phyloP scores from a whole-genome alignment of 2,329 filamentous ascomycete species.

The Cordyceps fumosorosea region DNA sequence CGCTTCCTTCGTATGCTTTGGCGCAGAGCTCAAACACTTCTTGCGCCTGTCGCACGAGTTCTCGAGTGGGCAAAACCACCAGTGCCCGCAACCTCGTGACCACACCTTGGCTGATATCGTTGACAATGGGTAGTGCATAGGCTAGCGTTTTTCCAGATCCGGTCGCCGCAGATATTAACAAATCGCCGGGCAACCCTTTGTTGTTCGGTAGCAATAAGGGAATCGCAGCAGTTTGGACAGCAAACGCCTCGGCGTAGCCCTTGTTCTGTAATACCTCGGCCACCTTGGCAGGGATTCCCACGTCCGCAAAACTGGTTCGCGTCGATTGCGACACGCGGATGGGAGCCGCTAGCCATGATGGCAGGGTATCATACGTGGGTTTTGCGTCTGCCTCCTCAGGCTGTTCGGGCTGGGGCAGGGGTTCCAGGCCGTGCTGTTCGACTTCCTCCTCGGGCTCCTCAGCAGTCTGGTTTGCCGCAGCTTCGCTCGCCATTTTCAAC shows the following conservation, averaged over 20 bases:
- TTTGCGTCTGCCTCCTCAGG: slow-evolving; percentile 49
- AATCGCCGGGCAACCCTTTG: slow-evolving; percentile 60
- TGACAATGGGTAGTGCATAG: slow-evolving; percentile 80
- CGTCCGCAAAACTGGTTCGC: slow-evolving; percentile 51
- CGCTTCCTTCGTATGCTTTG: slow-evolving; percentile 47
- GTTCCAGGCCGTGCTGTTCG: slow-evolving; percentile 66
- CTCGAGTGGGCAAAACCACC: slow-evolving; percentile 83
- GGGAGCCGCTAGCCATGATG: slow-evolving; percentile 72
- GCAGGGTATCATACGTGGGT: slow-evolving; percentile 70
- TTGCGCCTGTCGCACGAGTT: slow-evolving; percentile 80
- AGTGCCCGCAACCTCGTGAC: slow-evolving; percentile 68
- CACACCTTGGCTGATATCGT: slow-evolving; percentile 59
- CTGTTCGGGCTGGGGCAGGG: slow-evolving; percentile 70
- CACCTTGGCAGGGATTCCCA: slow-evolving; percentile 57
- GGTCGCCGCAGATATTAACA: slow-evolving; percentile 87
- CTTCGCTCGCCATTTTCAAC: slow-evolving; percentile 40
- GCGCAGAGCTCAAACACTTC: slow-evolving; percentile 71
- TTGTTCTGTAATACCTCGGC: slow-evolving; percentile 58
- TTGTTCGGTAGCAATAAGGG: slow-evolving; percentile 68
- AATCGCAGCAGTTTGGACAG: slow-evolving; percentile 49
- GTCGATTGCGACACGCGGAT: slow-evolving; percentile 58
- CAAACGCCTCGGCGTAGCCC: slow-evolving; percentile 36
- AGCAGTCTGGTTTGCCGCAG: slow-evolving; percentile 27
- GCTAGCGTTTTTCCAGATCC: slow-evolving; percentile 94
- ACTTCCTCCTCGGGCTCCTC: slow-evolving; percentile 26